Percentiles rank a stretch among this genome's conserved stretches.
Conservation (phyloP, 257 asterid species). For the Echium plantagineum region DNA sequence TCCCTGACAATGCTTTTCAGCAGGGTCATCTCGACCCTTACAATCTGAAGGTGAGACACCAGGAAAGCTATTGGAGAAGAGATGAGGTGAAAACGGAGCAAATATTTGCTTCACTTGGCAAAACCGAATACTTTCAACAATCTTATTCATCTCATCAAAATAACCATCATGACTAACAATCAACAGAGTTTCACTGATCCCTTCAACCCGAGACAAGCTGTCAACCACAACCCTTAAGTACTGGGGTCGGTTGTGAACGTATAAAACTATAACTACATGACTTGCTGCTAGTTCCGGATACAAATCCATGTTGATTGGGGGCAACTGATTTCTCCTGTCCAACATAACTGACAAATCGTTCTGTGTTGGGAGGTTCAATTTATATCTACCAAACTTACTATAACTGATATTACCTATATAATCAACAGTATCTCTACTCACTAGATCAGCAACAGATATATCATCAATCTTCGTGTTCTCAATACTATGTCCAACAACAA, state of each 20-base stretch:
- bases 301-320: conserved; percentile 63
- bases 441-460: conserved; percentile 15
- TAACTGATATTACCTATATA: conserved; percentile 12
- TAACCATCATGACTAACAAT: conserved; percentile 90
- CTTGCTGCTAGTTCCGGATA: conserved; percentile 53
- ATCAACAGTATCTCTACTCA: conserved; percentile 13
- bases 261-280: conserved; percentile 66
- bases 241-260: conserved; percentile 93
- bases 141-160: conserved; percentile 64
- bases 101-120: conserved; percentile 91
- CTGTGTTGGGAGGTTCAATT: conserved; percentile 49
- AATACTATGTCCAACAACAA: conserved; percentile 36
- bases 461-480: conserved; percentile 25
- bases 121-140: conserved; percentile 52
- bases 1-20: conserved; percentile 44
- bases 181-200: conserved; percentile 69
- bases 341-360: conserved; percentile 48
- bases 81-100: conserved; percentile 86
- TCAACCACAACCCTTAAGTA: conserved; percentile 62
- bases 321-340: conserved; percentile 48
- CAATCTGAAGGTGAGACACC: conserved; percentile 63
- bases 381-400: conserved; percentile 6
- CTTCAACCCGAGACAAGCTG: conserved; percentile 63
- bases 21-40: conserved; percentile 47
- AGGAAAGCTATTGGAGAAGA: conserved; percentile 48